Evolutionary conservation across 1,284 basidiomycete species (phyloP), one percentile per base, ranked within the genome.

Genomic region (Xerocomus amazonicus): DNA sequence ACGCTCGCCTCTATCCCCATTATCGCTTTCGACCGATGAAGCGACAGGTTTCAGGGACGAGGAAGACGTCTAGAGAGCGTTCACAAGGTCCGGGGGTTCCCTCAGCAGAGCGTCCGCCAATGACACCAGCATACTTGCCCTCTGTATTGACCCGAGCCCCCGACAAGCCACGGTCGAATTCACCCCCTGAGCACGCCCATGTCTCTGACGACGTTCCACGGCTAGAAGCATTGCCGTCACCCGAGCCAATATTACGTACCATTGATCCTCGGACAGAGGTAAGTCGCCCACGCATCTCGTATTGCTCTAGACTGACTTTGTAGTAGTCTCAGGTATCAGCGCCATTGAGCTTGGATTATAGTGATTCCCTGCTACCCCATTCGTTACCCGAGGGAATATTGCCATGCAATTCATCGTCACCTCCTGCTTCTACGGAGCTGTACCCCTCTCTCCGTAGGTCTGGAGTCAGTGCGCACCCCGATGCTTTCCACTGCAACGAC

Each of bases 21-120:
- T 87, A 87, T 63, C 75, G 75, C 40, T 86, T 80, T 62, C 71
- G 75, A n/a, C 83, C 84, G 3, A 63, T 70, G 58, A 76, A 75
- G 59, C 69, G 71, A 29, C 62, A 60, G 19, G 23, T 55, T 48
- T 56, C 60, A 52, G 48, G 62, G 54, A 51, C 66, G 59, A 55
- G 65, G 59, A 59, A 59, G 40, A 34, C 44, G 46, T 47, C 60
- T 53, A 34, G 48, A 38, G 51, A 61, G 46, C 55, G 57, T 50
- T 45, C 52, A 26, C 36, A 45, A 28, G 32, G 28, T 51, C 44
- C 54, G 16, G 34, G 19, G 17, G 14, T 27, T 10, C 2, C 9
- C 9, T 33, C 47, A 5, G 17, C 36, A 32, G 52, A 50, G 23
- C 28, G 35, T n/a, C 50, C 12, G 12, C 48, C 39, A 29, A 31